Conservation (phyloP, 2,329 filamentous ascomycete genomes). For the Trichoderma harzianum region DNA sequence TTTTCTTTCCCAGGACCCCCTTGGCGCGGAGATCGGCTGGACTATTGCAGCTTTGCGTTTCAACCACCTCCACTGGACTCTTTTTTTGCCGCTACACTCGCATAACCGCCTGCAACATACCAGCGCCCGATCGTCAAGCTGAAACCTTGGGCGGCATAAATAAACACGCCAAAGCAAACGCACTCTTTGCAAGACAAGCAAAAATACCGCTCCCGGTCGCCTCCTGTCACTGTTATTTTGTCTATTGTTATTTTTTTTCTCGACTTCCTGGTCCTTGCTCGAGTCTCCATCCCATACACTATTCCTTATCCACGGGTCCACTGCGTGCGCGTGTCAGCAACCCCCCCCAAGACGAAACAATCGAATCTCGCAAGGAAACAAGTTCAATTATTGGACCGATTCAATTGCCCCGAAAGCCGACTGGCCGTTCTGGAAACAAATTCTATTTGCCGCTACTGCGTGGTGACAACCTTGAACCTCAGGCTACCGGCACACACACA, state of each 20-base stretch:
- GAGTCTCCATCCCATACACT: conserved; percentile 6
- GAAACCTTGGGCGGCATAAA: conserved; percentile 8
- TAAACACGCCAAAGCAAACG: conserved; percentile 4
- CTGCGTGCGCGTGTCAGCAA: conserved; percentile 1
- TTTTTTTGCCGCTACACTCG: background rate
- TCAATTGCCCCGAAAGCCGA: conserved; percentile 12
- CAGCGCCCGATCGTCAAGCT: background rate
- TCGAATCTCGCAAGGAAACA: conserved; percentile 8
- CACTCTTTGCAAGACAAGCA: background rate
- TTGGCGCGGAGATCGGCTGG: conserved; percentile 12
- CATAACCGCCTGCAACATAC: background rate
- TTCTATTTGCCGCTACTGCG: background rate
- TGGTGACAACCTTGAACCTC: background rate
- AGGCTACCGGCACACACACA: conserved; percentile 1
- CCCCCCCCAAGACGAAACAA: conserved; percentile 9
- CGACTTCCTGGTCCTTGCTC: conserved; percentile 7
- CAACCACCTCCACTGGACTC: background rate
- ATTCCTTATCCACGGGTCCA: background rate
- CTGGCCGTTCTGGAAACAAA: conserved; percentile 10
- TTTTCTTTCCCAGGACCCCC: background rate
- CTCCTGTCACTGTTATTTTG: background rate
- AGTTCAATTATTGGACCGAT: background rate
- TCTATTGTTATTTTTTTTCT: background rate
- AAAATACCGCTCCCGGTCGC: background rate
- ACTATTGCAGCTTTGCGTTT: conserved; percentile 7